Evolutionary conservation across 352 stramenopile genomes (phyloP).

Genomic region (Aphanomyces stellatus): DNA sequence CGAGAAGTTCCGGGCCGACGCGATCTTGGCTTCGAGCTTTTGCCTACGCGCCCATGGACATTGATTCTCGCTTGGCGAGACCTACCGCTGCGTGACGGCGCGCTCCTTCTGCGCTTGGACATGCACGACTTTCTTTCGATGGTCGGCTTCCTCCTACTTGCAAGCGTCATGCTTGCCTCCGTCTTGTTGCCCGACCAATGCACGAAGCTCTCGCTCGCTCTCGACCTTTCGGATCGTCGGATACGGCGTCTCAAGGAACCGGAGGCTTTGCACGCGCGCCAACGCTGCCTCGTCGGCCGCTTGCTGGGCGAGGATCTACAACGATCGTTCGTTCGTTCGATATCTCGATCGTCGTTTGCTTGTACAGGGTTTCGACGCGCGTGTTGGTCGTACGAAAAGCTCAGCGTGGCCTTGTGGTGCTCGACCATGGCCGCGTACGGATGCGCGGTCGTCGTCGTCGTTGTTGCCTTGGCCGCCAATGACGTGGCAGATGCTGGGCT

Average conservation of each 20-base stretch:
- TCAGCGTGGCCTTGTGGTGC: not conserved
- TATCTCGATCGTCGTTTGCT: too few relatives aligned
- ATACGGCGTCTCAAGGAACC: not conserved
- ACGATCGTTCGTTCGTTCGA: not conserved
- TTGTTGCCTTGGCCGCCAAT: not conserved
- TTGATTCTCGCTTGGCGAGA: not conserved
- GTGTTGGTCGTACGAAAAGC: not conserved
- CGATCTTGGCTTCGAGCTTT: not conserved
- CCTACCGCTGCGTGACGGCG: not conserved
- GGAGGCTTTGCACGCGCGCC: not conserved
- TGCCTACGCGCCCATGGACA: not conserved
- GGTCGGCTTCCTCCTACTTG: not conserved
- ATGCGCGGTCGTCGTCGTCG: not conserved
- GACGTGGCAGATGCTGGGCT: not conserved
- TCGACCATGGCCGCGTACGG: not conserved
- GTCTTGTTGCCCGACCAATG: not conserved
- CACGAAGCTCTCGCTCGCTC: not conserved
- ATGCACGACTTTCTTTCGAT: not conserved
- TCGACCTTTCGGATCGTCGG: not conserved
- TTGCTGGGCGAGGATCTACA: not conserved
- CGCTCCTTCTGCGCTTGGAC: not conserved
- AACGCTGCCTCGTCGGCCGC: not conserved
- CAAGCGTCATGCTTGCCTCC: not conserved
- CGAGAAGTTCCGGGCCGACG: not conserved
- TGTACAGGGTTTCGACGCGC: not conserved